phyloP scores from a whole-genome alignment of 495 filamentous ascomycete species.

The Penicillium waksmanii region DNA sequence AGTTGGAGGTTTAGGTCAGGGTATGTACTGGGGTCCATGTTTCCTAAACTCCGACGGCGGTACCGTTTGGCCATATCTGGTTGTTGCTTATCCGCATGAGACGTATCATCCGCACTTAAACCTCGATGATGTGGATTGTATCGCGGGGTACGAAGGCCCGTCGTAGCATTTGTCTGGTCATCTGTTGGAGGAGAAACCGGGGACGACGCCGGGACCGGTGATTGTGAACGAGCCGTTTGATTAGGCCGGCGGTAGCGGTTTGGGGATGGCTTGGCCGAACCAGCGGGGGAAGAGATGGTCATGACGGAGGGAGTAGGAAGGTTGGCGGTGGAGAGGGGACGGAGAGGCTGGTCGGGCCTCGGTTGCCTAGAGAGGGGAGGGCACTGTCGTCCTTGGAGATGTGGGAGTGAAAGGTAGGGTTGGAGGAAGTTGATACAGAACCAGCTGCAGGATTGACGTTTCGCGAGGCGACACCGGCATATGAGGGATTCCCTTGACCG shows the following conservation, averaged over 20 bases:
- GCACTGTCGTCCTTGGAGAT: conserved; percentile 54
- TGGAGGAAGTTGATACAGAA: conserved; percentile 61
- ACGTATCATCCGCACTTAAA: conserved; percentile 58
- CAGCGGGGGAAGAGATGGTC: conserved; percentile 50
- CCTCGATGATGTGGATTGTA: conserved; percentile 41
- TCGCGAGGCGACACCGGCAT: conserved; percentile 43
- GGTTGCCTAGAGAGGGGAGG: conserved; percentile 47
- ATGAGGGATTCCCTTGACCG: conserved; percentile 45
- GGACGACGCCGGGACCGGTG: conserved; percentile 43
- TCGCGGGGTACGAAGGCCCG: conserved; percentile 18
- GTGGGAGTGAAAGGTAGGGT: conserved; percentile 44
- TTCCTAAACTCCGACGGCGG: conserved; percentile 81
- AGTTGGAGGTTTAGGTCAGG: conserved; percentile 45
- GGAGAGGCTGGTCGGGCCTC: conserved; percentile 41
- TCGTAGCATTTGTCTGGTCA: conserved; percentile 21
- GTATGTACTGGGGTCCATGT: conserved; percentile 64
- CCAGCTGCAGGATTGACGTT: conserved; percentile 62
- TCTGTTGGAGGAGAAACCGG: conserved; percentile 17
- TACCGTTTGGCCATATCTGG: conserved; percentile 75
- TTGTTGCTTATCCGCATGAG: conserved; percentile 41
- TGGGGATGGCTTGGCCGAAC: conserved; percentile 60
- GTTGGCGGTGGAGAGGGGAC: conserved; percentile 57
- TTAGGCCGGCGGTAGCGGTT: conserved; percentile 68
- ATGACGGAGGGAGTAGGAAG: conserved; percentile 49
- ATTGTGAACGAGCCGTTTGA: conserved; percentile 47